Evolutionary conservation across 2,329 filamentous ascomycete species (phyloP), one percentile per base, ranked within the genome.

Genomic region (Aspergillus fischeri): DNA sequence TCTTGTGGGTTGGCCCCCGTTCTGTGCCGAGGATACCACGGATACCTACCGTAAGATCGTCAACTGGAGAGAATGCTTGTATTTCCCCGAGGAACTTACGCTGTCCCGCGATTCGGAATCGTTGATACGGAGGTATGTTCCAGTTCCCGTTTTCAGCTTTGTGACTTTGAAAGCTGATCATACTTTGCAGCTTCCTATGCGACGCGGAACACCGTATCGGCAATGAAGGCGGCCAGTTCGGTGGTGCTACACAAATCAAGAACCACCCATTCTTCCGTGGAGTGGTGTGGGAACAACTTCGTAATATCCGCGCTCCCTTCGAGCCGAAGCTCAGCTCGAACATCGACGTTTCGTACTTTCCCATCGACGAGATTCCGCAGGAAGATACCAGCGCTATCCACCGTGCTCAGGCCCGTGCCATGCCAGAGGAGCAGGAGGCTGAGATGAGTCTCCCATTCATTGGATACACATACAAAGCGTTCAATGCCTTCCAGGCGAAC

Each of bases 31-130:
- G 74, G 93, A 97, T 73, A 90, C 92, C 59, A 93, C 96, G 71
- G 94, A 97, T 75, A 97, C 94, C 1, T 99, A 99, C 78, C 89
- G 93, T 65, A 99, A 99, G 83, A 99, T 99, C 74, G 92, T 99
- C 68, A 96, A 97, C 78, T 99, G 94, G 94, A 87, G 91, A 56
- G 89, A 96, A 70, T 92, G 93, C 58, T 80, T 99, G 50, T 96
- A 96, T 76, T 97, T 99, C 81, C 94, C 94, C 0, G 92, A 96
- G 59, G 94, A 99, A 74, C 90, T 97, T 68, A 89, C 91, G 60
- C 81, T 99, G 35, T 91, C 91, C 45, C 83, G 84, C 1, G 92
- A 97, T 70, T 92, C 94, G 0, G 93, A 97, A 77, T 89, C 93
- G 69, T 83, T 97, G 71, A 95, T 97, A 67, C 83, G 92, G 81